phyloP scores from a whole-genome alignment of 2,329 filamentous ascomycete genomes.

The Penicillium sp. region DNA sequence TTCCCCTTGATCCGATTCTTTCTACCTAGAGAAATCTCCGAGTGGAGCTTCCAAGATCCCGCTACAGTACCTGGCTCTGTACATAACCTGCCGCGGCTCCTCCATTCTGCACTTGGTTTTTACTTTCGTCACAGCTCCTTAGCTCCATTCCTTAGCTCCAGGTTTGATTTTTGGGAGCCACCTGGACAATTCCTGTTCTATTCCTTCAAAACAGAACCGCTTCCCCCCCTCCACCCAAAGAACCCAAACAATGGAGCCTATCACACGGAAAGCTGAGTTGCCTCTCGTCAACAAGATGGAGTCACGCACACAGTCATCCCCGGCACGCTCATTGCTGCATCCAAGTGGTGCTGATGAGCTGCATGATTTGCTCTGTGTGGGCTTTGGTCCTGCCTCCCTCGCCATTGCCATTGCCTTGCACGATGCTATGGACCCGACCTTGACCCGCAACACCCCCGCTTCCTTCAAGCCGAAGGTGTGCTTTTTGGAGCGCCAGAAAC shows the following conservation, averaged over 20 bases:
- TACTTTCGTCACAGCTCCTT: constrained; percentile 8
- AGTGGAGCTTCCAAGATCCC: constrained; percentile 9
- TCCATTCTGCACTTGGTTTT: neutral
- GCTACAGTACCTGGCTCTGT: constrained; percentile 2
- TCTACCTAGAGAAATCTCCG: constrained; percentile 10
- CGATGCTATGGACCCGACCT: constrained; percentile 62
- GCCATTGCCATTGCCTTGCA: constrained; percentile 86
- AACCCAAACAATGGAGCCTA: constrained; percentile 17
- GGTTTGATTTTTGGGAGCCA: neutral
- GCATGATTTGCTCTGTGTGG: constrained; percentile 84
- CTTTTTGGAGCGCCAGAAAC: constrained; percentile 81
- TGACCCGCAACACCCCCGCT: constrained; percentile 41
- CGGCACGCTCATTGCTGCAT: constrained; percentile 47
- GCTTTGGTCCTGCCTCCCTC: constrained; percentile 88
- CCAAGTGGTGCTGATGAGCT: constrained; percentile 61
- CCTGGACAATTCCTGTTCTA: neutral
- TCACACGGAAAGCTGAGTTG: constrained; percentile 25
- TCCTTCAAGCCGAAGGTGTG: constrained; percentile 65
- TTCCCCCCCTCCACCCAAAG: no score
- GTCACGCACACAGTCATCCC: constrained; percentile 21
- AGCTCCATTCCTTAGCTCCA: constrained; percentile 9
- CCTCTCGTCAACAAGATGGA: constrained; percentile 27
- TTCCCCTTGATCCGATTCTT: constrained; percentile 16
- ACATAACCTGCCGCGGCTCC: constrained; percentile 12
- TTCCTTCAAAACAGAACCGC: no score